Conservation (phyloP, 2,329 filamentous ascomycete species). For the Colletotrichum melonis region DNA sequence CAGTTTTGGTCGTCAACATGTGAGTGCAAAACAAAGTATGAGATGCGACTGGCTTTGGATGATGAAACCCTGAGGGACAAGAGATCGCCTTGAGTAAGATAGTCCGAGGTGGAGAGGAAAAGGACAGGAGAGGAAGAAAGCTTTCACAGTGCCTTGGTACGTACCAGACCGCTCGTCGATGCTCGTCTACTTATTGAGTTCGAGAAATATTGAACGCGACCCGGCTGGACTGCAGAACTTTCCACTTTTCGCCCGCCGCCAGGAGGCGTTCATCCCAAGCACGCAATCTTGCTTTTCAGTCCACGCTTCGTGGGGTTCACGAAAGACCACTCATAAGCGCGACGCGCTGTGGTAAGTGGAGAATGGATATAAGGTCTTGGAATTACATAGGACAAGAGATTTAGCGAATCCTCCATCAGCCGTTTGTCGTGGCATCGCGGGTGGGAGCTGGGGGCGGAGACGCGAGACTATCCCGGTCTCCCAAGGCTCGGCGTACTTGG, state of each 20-base stretch:
- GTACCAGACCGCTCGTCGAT: neutral
- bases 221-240: conserved; percentile 8
- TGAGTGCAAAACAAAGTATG: neutral
- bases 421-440: neutral
- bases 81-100: neutral
- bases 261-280: conserved; percentile 4
- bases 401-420: conserved; percentile 18
- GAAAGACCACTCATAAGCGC: neutral
- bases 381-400: conserved; percentile 35
- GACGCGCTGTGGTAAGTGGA: neutral
- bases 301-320: conserved; percentile 19
- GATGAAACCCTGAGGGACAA: conserved; percentile 11
- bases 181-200: conserved; percentile 1
- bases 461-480: neutral
- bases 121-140: neutral
- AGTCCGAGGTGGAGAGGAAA: neutral
- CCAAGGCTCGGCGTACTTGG: conserved; percentile 34
- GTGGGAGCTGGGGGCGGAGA: neutral
- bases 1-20: neutral
- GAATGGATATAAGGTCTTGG: conserved; percentile 11
- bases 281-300: conserved; percentile 32
- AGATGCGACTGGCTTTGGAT: conserved; percentile 8
- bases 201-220: neutral
- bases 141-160: neutral
- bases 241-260: conserved; percentile 10